Evolutionary conservation across 1,139 yeast species (phyloP).

Genomic region (Tardiomyces digboiensis): DNA sequence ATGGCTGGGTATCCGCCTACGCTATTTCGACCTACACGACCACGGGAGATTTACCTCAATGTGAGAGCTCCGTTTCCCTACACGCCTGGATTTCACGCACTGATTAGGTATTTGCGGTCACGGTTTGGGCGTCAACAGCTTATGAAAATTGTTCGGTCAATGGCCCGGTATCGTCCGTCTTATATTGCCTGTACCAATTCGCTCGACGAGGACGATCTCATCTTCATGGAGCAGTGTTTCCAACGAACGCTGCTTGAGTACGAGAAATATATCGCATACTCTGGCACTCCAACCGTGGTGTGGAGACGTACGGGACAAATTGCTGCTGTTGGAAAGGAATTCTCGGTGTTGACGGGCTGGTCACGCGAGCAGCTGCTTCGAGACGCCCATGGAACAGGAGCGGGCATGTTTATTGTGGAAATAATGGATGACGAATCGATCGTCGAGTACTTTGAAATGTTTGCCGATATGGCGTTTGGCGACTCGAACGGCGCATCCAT

Average conservation of each 20-base stretch:
- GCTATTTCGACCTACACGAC: conserved; percentile 35
- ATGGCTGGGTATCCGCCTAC: neutral
- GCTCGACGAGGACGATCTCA: conserved; percentile 79
- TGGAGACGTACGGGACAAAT: conserved; percentile 97
- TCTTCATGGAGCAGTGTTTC: conserved; percentile 94
- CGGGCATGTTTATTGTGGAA: conserved; percentile 68
- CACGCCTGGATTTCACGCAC: conserved; percentile 82
- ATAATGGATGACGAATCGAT: conserved; percentile 83
- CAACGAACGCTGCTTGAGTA: conserved; percentile 86
- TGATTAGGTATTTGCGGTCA: conserved; percentile 61
- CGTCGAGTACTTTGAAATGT: conserved; percentile 77
- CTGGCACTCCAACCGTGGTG: conserved; percentile 91
- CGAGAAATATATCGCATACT: conserved; percentile 69
- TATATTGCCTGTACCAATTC: conserved; percentile 90
- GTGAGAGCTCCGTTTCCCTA: conserved; percentile 74
- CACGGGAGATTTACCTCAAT: conserved; percentile 71
- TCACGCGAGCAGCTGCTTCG: conserved; percentile 51
- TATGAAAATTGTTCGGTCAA: conserved; percentile 75
- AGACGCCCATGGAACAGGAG: conserved; percentile 6
- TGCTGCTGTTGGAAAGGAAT: conserved; percentile 90
- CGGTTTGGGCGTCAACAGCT: conserved; percentile 64
- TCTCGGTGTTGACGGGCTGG: conserved; percentile 90
- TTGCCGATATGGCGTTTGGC: conserved; percentile 81
- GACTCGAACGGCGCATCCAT: conserved; percentile 79
- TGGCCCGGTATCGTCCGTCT: conserved; percentile 86